Conservation (phyloP, 768 basidiomycete genomes). For the Pisolithus orientalis region DNA sequence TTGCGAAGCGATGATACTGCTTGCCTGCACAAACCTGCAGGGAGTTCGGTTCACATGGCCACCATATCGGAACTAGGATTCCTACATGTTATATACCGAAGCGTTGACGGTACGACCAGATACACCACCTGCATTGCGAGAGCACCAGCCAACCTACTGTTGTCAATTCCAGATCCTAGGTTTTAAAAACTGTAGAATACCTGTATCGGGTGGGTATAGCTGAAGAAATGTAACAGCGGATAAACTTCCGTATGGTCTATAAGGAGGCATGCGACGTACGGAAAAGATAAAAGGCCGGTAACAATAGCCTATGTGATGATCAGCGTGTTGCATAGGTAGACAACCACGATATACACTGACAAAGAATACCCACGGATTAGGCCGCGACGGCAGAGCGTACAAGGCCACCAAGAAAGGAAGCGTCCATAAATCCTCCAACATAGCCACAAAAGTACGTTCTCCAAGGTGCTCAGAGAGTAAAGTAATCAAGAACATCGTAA, state of each 20-base stretch:
- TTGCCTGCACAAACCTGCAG: constrained; percentile 37
- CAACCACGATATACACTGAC: constrained; percentile 23
- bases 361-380: constrained; percentile 50
- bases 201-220: constrained; percentile 47
- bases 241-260: not conserved
- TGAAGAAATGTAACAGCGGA: constrained; percentile 7
- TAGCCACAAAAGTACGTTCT: constrained; percentile 48
- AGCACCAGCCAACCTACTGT: constrained; percentile 47
- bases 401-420: constrained; percentile 57
- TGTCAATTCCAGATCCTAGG: not conserved
- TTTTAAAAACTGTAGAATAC: constrained; percentile 5
- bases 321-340: not conserved
- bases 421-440: constrained; percentile 52
- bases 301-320: constrained; percentile 31
- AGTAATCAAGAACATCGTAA: constrained; percentile 46
- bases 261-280: constrained; percentile 21
- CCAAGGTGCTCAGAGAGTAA: constrained; percentile 47
- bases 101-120: constrained; percentile 56
- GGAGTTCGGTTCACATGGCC: too few species aligned
- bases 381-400: constrained; percentile 40
- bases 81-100: constrained; percentile 51
- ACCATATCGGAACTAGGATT: not conserved
- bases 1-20: constrained; percentile 40
- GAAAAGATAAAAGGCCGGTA: constrained; percentile 40
- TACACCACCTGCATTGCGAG: constrained; percentile 53